Percentiles rank a stretch among this genome's conserved stretches.
phyloP scores from a whole-genome alignment of 78 protist genomes.

The Pigoraptor vietnamica region DNA sequence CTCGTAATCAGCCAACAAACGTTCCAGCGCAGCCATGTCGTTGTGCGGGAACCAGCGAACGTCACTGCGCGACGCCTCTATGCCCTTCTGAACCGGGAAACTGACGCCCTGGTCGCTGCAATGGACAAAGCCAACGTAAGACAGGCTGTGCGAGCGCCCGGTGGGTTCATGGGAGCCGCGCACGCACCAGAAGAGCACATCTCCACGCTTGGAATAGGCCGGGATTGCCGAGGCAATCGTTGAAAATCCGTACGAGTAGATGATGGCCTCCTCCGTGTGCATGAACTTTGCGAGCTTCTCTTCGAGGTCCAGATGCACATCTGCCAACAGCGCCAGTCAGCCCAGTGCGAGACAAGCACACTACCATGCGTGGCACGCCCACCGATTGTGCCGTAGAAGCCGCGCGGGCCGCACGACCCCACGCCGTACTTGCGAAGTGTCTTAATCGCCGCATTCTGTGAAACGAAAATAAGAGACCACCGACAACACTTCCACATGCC shows the following conservation, averaged over 20 bases:
- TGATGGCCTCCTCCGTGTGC: constrained; percentile 56
- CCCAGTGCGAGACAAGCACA: background rate
- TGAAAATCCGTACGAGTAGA: constrained; percentile 84
- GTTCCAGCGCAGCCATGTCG: constrained; percentile 58
- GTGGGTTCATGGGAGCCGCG: background rate
- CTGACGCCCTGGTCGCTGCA: constrained; percentile 52
- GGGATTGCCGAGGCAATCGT: constrained; percentile 85
- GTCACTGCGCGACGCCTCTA: constrained; percentile 56
- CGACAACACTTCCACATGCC: no score
- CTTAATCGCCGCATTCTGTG: background rate
- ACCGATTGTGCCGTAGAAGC: constrained; percentile 95
- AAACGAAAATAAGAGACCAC: no score
- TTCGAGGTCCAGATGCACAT: constrained; percentile 85
- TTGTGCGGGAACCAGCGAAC: constrained; percentile 58
- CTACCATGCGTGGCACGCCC: background rate
- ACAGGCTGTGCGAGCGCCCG: no score
- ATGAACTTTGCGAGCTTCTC: constrained; percentile 55
- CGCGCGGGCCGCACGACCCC: constrained; percentile 98
- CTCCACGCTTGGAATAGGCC: constrained; percentile 80
- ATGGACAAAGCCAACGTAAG: background rate
- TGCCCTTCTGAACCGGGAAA: constrained; percentile 65
- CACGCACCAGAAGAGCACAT: constrained; percentile 51
- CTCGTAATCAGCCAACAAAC: constrained; percentile 3
- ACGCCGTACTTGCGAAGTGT: constrained; percentile 76
- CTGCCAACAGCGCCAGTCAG: constrained; percentile 9